Evolutionary conservation across 106 monocot genomes (phyloP), one percentile per base, ranked within the genome.

Genomic region (Dendrobium huoshanense): DNA sequence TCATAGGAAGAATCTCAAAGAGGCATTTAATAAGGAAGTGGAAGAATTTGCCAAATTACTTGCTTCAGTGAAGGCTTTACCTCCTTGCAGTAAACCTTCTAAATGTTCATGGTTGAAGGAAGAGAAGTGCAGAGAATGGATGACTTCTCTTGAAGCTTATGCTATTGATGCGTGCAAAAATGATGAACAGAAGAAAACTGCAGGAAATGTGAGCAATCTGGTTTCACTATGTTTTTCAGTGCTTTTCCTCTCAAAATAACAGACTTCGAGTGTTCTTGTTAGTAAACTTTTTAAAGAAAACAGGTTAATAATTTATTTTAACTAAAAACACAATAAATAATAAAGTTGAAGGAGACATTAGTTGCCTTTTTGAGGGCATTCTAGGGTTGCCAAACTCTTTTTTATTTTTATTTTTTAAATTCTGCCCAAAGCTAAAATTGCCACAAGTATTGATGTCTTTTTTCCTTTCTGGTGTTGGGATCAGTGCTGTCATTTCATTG

Each of bases 141-240:
- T 99, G 70, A 78, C 84, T 54, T 85, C 89, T 54, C 88, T 99
- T 79, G 93, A 93, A 70, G 95, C 92, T 79, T 99, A 93, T 90
- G 89, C 93, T 58, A 72, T 91, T 75, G 95, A 95, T 77, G 78
- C 78, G 61, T 95, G 88, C 81, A 88, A 70, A 61, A 91, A 77
- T 84, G 93, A 93, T 79, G 99, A 93, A 77, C 91, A 99, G 68
- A 92, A 87, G 73, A 89, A 83, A 79, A 89, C 77, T 51, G 93
- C 93, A 49, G 91, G 91, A 83, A 86, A 70, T 82, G 99, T 99
- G 93, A 86, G 49, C 76, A 55, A 31, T 68, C 17, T 82, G 8
- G 75, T 58, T 84, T 43, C 72, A 20, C 5, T 78, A 27, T 85
- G 20, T 29, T 67, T 67, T 67, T 67, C 10, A 25, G 29, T 33